Evolutionary conservation across 768 basidiomycete genomes (phyloP), one percentile per base, ranked within the genome.

Genomic region (Lactifluus pinguis): DNA sequence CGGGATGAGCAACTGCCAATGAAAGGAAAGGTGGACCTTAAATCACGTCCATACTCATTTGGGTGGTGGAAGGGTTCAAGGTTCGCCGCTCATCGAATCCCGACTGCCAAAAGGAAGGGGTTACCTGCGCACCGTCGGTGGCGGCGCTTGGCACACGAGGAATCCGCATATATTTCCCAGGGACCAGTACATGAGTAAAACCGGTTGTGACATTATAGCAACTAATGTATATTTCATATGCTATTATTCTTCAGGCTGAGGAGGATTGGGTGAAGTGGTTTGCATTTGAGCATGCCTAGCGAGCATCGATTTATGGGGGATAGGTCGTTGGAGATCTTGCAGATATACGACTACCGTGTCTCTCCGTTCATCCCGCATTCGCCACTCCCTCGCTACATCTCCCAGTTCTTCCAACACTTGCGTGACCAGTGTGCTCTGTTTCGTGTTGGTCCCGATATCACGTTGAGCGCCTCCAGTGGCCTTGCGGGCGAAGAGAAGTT

Each of bases 401-500:
- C 55, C 57, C 32, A 75, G 57, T 39, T 49, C 53, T 29, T 65
- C 55, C 19, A 68, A 55, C 21, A 53, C 59, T 14, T 57, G 51
- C 6, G 44, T 44, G 11, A 64, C 63, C 7, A 71, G 59, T 29
- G 64, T 51, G 1, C 58, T 51, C 6, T 70, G 59, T 15, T 55
- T 53, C 53, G 29, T 11, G 11, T 39, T 49, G 4, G 41, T 42
- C 15, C 56, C 14, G 13, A 17, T 3, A 50, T 58, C 61, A 38
- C 56, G 51, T 30, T 8, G 21, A 36, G 41, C 19, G 39, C 59
- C 55, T 56, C 68, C 59, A 4, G 64, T 56, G 52, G 65, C 64
- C 63, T 72, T 74, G 38, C 66, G 62, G n/a, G 65, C 63, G 21
- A 76, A 59, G 9, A 69, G 59, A 4, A 76, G 59, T 19, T 67